phyloP scores from a whole-genome alignment of 2,329 filamentous ascomycete species.

The Stylonectria norvegica region DNA sequence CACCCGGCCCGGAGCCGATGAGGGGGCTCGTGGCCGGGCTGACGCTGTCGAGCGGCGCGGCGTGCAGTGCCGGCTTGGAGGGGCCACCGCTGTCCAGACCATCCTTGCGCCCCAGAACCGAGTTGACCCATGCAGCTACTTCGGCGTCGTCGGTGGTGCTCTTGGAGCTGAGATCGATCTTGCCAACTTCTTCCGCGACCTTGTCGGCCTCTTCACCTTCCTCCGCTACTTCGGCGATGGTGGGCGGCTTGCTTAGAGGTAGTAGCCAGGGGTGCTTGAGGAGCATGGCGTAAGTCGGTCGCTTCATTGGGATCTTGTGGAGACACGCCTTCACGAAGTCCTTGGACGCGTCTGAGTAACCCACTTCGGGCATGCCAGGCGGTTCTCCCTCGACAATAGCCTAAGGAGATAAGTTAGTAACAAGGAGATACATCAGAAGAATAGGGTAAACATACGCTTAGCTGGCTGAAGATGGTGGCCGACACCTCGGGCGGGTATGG shows the following conservation, averaged over 20 bases:
- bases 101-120: conserved; percentile 57
- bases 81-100: conserved; percentile 48
- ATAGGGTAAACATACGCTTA: conserved; percentile 68
- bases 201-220: conserved; percentile 51
- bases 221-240: conserved; percentile 67
- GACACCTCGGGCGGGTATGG: conserved; percentile 97
- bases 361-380: conserved; percentile 74
- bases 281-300: conserved; percentile 91
- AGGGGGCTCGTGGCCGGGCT: conserved; percentile 48
- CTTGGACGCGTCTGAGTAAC: conserved; percentile 74
- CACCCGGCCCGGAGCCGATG: conserved; percentile 8
- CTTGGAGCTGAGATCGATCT: conserved; percentile 41
- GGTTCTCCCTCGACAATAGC: conserved; percentile 98
- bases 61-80: conserved; percentile 78
- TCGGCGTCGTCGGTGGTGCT: conserved; percentile 67
- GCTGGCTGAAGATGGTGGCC: conserved; percentile 95
- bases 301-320: conserved; percentile 85
- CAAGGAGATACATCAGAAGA: too few relatives aligned
- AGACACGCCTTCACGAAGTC: conserved; percentile 88
- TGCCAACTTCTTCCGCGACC: conserved; percentile 42
- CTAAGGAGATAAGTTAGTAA: conserved; percentile 45
- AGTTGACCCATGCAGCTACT: conserved; percentile 80
- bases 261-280: conserved; percentile 87
- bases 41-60: conserved; percentile 76
- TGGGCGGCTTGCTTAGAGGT: conserved; percentile 70